A percentile compares a stretch with the other conserved stretches of the same genome.
These are phyloP conservation scores for sunflower (Helianthus annuus) DNA, from an alignment of 129 eudicot species.

Conservation along the genomic window DNA sequence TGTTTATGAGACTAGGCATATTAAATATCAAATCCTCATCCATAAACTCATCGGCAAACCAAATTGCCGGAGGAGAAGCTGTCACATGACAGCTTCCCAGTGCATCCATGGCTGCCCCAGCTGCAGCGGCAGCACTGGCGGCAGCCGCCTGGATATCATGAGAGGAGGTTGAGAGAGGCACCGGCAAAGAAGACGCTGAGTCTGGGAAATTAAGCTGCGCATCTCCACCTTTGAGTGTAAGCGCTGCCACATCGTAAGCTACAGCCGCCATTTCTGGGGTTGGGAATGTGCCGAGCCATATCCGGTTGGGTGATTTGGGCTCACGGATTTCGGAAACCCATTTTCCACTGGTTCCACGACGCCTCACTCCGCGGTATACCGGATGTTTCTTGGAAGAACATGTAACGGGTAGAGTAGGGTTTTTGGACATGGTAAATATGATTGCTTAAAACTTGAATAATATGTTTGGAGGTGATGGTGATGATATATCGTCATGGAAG, in stretches of 20 bases:
- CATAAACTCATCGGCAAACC: constrained; percentile 30
- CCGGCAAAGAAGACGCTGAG: constrained; percentile 38
- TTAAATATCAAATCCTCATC: constrained; percentile 55
- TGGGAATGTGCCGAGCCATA: constrained; percentile 52
- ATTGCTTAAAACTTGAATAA: constrained; percentile 5
- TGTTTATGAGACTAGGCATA: constrained; percentile 42
- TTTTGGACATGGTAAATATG: constrained; percentile 6
- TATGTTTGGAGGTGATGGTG: constrained; percentile 3
- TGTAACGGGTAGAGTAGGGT: background rate
- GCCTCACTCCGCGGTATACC: constrained; percentile 42
- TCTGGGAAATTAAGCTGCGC: constrained; percentile 45
- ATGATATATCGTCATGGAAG: background rate
- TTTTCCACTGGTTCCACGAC: constrained; percentile 38
- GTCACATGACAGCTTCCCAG: background rate
- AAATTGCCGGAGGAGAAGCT: constrained; percentile 12
- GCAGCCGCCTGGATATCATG: constrained; percentile 47
- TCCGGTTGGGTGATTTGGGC: constrained; percentile 47
- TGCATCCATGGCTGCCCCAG: constrained; percentile 47
- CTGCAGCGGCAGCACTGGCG: constrained; percentile 39
- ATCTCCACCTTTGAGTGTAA: constrained; percentile 42
- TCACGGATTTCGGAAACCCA: constrained; percentile 60
- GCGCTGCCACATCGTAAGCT: constrained; percentile 55
- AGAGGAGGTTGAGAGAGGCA: constrained; percentile 37
- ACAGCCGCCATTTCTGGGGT: constrained; percentile 53
- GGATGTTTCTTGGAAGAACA: constrained; percentile 36